Conservation (phyloP, 805 yeast genomes). For the Saitoella complicata region DNA sequence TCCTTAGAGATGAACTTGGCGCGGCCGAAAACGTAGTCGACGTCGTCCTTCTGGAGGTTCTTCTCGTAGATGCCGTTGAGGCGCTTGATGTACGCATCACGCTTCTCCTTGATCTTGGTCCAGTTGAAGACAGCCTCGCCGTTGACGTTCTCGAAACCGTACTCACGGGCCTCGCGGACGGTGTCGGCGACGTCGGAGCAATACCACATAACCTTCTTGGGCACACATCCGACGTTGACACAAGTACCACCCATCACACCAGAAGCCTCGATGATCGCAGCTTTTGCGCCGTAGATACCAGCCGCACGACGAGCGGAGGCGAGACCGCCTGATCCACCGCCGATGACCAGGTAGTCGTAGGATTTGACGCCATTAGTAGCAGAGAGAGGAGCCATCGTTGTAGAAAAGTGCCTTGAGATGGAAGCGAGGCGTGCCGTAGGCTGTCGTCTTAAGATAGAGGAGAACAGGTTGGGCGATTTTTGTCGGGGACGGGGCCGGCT, state of each 20-base stretch:
- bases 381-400: slow-evolving; percentile 39
- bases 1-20: slow-evolving; percentile 51
- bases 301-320: slow-evolving; percentile 98
- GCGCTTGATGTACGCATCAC: slow-evolving; percentile 80
- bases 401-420: slow-evolving; percentile 7
- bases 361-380: slow-evolving; percentile 24
- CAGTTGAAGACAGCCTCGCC: slow-evolving; percentile 56
- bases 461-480: too few relatives aligned
- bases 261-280: slow-evolving; percentile 63
- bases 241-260: slow-evolving; percentile 86
- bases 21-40: slow-evolving; percentile 71
- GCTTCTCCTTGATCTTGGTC: slow-evolving; percentile 63
- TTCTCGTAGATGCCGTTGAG: slow-evolving; percentile 87
- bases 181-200: slow-evolving; percentile 79
- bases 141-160: slow-evolving; percentile 55
- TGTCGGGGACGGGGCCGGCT: too few relatives aligned
- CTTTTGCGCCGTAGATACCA: slow-evolving; percentile 66
- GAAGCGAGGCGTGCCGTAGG: neutral
- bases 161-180: slow-evolving; percentile 57
- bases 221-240: slow-evolving; percentile 98
- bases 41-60: slow-evolving; percentile 76
- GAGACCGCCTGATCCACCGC: slow-evolving; percentile 99
- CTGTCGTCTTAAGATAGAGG: too few relatives aligned
- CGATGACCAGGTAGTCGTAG: slow-evolving; percentile 85
- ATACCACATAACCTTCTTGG: slow-evolving; percentile 98